Percentiles rank a stretch among this genome's conserved stretches.
Evolutionary conservation across 176 grass and related monocot genomes (phyloP).

Genomic region (Coix lacrymajobi): DNA sequence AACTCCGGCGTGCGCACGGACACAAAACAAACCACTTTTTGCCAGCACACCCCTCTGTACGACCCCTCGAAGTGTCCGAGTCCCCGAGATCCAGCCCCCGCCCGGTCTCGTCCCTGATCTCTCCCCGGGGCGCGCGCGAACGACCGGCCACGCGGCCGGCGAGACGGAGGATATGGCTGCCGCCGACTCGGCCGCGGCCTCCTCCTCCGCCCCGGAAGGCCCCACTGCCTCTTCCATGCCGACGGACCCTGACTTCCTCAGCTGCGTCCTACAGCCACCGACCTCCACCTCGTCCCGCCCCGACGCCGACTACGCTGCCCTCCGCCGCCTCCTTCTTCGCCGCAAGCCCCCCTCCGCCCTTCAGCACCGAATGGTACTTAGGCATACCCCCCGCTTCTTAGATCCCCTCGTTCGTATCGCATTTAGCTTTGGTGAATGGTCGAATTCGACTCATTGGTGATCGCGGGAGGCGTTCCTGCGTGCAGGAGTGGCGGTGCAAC

Average conservation of each 20-base stretch:
- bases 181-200: neutral
- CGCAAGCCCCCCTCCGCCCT: conserved; percentile 56
- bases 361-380: conserved; percentile 52
- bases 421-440: neutral
- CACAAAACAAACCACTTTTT: neutral
- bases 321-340: conserved; percentile 69
- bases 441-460: neutral
- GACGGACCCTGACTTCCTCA: conserved; percentile 75
- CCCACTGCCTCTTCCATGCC: conserved; percentile 7
- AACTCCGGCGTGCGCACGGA: conserved; percentile 25
- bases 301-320: conserved; percentile 62
- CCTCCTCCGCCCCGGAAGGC: neutral
- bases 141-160: conserved; percentile 2
- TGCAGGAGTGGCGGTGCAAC: conserved; percentile 90
- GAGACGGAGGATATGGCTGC: conserved; percentile 29
- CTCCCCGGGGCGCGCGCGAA: conserved; percentile 9
- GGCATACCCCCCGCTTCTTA: neutral
- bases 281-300: conserved; percentile 44
- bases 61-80: neutral
- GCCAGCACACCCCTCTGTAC: conserved; percentile 5
- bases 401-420: neutral
- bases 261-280: conserved; percentile 83
- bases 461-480: neutral
- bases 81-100: conserved; percentile 32
- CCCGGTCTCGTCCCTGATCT: conserved; percentile 3